Evolutionary conservation across 2,329 filamentous ascomycete species (phyloP), one percentile per base, ranked within the genome.

Genomic region (Gaeumannomyces tritici): DNA sequence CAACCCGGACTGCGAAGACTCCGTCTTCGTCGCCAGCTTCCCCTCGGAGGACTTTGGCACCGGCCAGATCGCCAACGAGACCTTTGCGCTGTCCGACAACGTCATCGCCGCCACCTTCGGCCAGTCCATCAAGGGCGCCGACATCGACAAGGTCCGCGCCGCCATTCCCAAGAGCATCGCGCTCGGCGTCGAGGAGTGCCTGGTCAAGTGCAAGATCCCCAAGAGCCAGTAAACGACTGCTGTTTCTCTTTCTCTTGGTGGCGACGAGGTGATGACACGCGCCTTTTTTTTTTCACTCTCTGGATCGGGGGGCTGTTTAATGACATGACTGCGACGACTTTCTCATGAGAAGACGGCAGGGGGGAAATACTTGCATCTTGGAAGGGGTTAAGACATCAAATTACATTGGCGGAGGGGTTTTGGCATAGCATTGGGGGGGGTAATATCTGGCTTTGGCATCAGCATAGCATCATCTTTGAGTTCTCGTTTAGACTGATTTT

Each of bases 1-100:
- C 71, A 86, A 85, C 73, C 81, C 82, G 1, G 73, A 78, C 66
- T 85, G 83, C 71, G 73, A 76, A 56, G 71, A 76, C 47, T 79
- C 78, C 62, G 73, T 77, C 26, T 83, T 83, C 67, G 73, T 83
- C 33, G 81, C 81, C 8, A 71, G 74, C 42, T 83, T 83, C 67
- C 74, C 74, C 57, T 69, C 69, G 57, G 80, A 83, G 69, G 81
- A 84, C 69, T 79, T 79, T 33, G 81, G 82, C 56, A 74, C 78
- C n/a, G 76, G 79, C 60, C 79, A 81, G 70, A 70, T 79, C 59
- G 77, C 79, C 54, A 77, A 84, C 68, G 77, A 79, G 68, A 74
- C 80, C 60, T 80, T 84, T 65, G 73, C 75, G n/a, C 69, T 82
- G 59, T 72, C 73, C 63, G 70, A 74, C 60, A 75, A 80, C 64